Evolutionary conservation across 108 stramenopile species (phyloP), one percentile per base, ranked within the genome.

Genomic region (Asterionellopsis glacialis): DNA sequence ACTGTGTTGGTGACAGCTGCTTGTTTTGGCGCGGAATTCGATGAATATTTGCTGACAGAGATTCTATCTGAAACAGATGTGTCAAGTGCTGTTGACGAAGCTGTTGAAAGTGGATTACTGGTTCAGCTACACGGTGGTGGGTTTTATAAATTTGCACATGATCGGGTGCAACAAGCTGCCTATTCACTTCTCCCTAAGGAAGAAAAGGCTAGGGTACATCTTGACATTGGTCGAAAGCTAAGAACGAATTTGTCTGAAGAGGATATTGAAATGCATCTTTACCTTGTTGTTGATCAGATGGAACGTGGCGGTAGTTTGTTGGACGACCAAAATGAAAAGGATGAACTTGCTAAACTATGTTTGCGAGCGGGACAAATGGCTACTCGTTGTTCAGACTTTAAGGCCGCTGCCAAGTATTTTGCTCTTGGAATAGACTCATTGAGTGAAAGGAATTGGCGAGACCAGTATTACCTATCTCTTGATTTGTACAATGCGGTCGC

Each of bases 91-190:
- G 33, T 75, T 16, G 49, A 55, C 0, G 1, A 60, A 23, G 61
- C 50, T 24, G 48, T 64, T 25, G 22, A 52, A 11, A 56, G 68
- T 26, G 67, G 67, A 4, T 72, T 68, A 40, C 5, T 33, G 7
- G 41, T 76, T 33, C 48, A 64, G 22, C 33, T 33, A 5, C 56
- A 58, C 28, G 45, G 40, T 25, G 56, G 42, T 1, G 0, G 14
- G 21, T 39, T 27, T 15, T 78, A 63, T 26, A 55, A 51, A 28
- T 82, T 82, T 45, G 51, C 57, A 21, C 81, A 82, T 43, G 81
- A 82, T 49, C 67, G 61, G 40, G 65, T 82, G 4, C 56, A 77
- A 55, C 77, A 82, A 55, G 74, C 81, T 16, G 74, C 81, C 11
- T 82, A 81, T 45, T 60, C 51, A 7, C 47, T 81, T 52, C 67